Evolutionary conservation across 805 yeast genomes (phyloP).

Genomic region (Soucietia sequanensis): DNA sequence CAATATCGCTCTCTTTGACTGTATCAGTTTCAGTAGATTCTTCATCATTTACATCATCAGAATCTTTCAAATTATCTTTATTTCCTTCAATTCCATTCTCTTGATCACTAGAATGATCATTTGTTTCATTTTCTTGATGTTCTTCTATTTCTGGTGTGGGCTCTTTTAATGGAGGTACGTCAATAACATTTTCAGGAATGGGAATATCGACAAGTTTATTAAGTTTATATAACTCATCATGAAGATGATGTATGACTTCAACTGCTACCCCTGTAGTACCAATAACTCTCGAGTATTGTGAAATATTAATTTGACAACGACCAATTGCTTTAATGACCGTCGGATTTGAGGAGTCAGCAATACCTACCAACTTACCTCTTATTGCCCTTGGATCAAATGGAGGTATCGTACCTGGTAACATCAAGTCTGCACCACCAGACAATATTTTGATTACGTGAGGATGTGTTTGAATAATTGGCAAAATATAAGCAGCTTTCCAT

Average conservation of each 20-base stretch:
- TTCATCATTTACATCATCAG: slow-evolving; percentile 9
- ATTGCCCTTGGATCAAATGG: slow-evolving; percentile 52
- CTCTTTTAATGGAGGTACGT: slow-evolving; percentile 37
- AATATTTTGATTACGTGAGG: slow-evolving; percentile 67
- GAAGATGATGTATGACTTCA: slow-evolving; percentile 59
- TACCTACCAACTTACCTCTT: slow-evolving; percentile 65
- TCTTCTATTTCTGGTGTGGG: not conserved
- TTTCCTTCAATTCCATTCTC: slow-evolving; percentile 9
- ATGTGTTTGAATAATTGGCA: slow-evolving; percentile 73
- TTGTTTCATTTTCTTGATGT: not conserved
- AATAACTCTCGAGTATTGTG: slow-evolving; percentile 42
- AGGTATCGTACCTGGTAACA: slow-evolving; percentile 69
- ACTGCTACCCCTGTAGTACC: slow-evolving; percentile 82
- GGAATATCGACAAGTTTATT: slow-evolving; percentile 45
- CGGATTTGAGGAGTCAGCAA: slow-evolving; percentile 62
- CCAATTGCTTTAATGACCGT: slow-evolving; percentile 74
- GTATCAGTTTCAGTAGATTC: slow-evolving; percentile 4
- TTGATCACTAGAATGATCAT: slow-evolving; percentile 2
- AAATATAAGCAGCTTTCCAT: slow-evolving; percentile 64
- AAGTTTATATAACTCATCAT: slow-evolving; percentile 60
- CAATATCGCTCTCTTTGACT: slow-evolving; percentile 7
- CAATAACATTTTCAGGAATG: slow-evolving; percentile 23
- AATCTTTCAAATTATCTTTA: slow-evolving; percentile 14
- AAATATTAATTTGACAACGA: slow-evolving; percentile 48
- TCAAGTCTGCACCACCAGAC: slow-evolving; percentile 76